phyloP scores from a whole-genome alignment of 192 early-diverging fungal genomes.

The Coemansia erecta region DNA sequence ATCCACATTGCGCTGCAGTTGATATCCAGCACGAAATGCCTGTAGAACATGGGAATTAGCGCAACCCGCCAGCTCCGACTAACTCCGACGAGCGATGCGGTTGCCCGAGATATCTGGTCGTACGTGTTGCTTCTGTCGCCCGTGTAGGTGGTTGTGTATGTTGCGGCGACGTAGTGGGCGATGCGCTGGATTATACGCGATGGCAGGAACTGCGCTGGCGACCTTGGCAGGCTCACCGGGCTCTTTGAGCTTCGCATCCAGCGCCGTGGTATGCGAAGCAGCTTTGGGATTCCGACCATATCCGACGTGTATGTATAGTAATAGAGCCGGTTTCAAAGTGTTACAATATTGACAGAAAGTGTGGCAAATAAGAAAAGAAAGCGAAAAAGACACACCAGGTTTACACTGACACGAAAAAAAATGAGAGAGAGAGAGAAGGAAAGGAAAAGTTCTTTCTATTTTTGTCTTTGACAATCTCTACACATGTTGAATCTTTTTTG shows the following conservation, averaged over 20 bases:
- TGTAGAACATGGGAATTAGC: slow-evolving; percentile 28
- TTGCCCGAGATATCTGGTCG: slow-evolving; percentile 22
- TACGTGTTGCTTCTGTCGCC: slow-evolving; percentile 10
- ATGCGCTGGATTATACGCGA: slow-evolving; percentile 41
- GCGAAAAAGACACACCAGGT: not conserved
- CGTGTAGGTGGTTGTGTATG: not conserved
- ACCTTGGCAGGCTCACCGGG: not conserved
- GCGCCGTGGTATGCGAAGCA: slow-evolving; percentile 14
- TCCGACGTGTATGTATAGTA: too few species aligned
- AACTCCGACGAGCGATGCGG: slow-evolving; percentile 21
- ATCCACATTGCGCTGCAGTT: slow-evolving; percentile 37
- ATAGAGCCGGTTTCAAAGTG: not conserved
- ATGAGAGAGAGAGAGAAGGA: not conserved
- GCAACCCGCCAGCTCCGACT: slow-evolving; percentile 43
- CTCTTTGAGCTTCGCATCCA: slow-evolving; percentile 9
- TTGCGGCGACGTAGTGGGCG: slow-evolving; percentile 20
- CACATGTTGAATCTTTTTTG: too few species aligned
- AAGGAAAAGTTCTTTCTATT: not conserved
- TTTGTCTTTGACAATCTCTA: too few species aligned
- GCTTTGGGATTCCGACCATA: slow-evolving; percentile 10
- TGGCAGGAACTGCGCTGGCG: slow-evolving; percentile 35
- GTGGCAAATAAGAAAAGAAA: not conserved
- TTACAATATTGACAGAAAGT: not conserved
- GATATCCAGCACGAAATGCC: slow-evolving; percentile 34
- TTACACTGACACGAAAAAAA: not conserved